Conservation (phyloP, 1,139 yeast species). For the Magnusiomyces magnusii region DNA sequence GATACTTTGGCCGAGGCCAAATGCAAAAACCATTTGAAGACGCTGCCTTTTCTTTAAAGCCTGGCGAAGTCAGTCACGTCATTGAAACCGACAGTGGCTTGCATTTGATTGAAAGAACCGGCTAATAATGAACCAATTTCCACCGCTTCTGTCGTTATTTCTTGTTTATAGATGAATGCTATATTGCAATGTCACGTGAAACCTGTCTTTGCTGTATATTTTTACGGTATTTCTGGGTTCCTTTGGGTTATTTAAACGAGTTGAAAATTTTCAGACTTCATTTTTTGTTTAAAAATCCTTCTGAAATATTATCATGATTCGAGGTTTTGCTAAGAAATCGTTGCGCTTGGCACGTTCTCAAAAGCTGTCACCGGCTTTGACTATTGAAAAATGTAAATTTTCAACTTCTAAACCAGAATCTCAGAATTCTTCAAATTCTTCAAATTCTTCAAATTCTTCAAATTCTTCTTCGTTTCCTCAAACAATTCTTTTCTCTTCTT, state of each 20-base stretch:
- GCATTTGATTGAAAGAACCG: slow-evolving; percentile 81
- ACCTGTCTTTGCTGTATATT: no score
- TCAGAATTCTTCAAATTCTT: not conserved
- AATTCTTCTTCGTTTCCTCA: not conserved
- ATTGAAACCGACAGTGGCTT: slow-evolving; percentile 90
- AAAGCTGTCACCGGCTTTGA: not conserved
- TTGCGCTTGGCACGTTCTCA: no score
- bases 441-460: not conserved
- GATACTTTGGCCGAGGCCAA: slow-evolving; percentile 78
- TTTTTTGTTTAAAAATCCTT: no score
- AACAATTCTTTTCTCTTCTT: not conserved
- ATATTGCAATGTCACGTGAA: no score
- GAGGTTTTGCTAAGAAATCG: not conserved
- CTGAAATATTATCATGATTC: not conserved
- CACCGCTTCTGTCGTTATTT: no score
- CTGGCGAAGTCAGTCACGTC: slow-evolving; percentile 76
- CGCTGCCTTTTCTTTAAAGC: slow-evolving; percentile 71
- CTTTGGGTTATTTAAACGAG: no score
- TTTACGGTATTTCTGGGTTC: no score
- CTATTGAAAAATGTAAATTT: not conserved
- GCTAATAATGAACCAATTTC: no score
- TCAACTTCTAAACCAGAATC: not conserved
- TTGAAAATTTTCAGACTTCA: not conserved
- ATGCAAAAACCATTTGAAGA: slow-evolving; percentile 95
- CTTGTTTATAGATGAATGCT: no score